A percentile compares a stretch with the other conserved stretches of the same genome.
These are phyloP conservation scores for Coemansia sp. DNA, from an alignment of 192 early-diverging fungal species.

Conservation along the genomic window DNA sequence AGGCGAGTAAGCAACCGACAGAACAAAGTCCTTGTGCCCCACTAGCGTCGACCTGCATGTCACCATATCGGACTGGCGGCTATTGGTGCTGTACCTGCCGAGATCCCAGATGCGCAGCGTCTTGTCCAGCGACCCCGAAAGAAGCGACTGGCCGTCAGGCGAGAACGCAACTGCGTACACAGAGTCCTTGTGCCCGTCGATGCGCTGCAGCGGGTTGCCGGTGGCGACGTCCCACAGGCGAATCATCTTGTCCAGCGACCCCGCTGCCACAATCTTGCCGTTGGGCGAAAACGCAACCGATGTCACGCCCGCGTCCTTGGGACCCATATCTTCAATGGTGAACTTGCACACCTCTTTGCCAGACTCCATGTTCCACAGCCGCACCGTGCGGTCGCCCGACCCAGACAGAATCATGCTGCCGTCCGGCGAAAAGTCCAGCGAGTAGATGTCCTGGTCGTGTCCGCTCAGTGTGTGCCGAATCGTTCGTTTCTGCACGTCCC, in stretches of 20 bases:
- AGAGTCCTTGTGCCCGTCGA: slow-evolving; percentile 94
- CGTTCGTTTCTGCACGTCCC: slow-evolving; percentile 64
- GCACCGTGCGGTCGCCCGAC: slow-evolving; percentile 77
- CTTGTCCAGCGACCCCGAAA: slow-evolving; percentile 90
- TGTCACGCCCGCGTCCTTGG: slow-evolving; percentile 92
- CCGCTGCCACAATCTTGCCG: slow-evolving; percentile 81
- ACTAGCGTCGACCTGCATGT: slow-evolving; percentile 40
- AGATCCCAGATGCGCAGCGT: slow-evolving; percentile 93
- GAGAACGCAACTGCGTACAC: slow-evolving; percentile 96
- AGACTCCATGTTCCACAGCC: slow-evolving; percentile 85
- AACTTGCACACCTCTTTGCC: slow-evolving; percentile 73
- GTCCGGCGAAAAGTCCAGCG: slow-evolving; percentile 89
- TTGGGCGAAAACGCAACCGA: slow-evolving; percentile 93
- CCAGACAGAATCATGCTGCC: slow-evolving; percentile 89
- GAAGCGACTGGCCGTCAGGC: slow-evolving; percentile 86
- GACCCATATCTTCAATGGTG: slow-evolving; percentile 73
- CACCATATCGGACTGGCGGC: slow-evolving; percentile 31
- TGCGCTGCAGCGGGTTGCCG: slow-evolving; percentile 69
- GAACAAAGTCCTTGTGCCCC: slow-evolving; percentile 94
- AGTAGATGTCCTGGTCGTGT: slow-evolving; percentile 97
- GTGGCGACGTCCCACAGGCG: slow-evolving; percentile 87
- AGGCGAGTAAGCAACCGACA: slow-evolving; percentile 86
- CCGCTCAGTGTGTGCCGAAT: slow-evolving; percentile 74
- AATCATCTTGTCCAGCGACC: slow-evolving; percentile 90
- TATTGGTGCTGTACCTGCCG: slow-evolving; percentile 39